Conservation (phyloP, 371 early-diverging fungal genomes). For the Lichtheimia ornata region DNA sequence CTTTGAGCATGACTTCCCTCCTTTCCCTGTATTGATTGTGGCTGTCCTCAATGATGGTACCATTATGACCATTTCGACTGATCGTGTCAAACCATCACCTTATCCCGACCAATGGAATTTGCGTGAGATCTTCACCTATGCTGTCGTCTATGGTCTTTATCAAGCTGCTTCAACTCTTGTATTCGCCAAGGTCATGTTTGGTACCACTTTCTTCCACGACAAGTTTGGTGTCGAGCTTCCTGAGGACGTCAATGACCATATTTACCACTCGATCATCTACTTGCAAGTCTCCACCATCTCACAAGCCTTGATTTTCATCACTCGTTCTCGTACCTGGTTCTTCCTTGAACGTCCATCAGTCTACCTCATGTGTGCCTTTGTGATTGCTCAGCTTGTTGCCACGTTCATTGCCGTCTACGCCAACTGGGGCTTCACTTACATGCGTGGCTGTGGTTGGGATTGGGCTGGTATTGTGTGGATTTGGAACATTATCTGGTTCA, state of each 20-base stretch:
- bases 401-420: constrained; percentile 63
- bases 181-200: constrained; percentile 43
- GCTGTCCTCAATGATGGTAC: constrained; percentile 64
- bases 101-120: constrained; percentile 61
- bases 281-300: constrained; percentile 62
- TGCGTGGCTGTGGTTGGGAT: constrained; percentile 57
- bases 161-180: constrained; percentile 56
- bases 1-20: constrained; percentile 63
- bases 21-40: constrained; percentile 62
- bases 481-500: constrained; percentile 76
- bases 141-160: constrained; percentile 57
- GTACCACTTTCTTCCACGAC: constrained; percentile 47
- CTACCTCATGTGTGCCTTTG: constrained; percentile 46
- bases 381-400: constrained; percentile 57
- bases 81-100: constrained; percentile 58
- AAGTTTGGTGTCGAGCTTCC: constrained; percentile 36
- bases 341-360: constrained; percentile 57
- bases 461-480: constrained; percentile 69
- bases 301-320: constrained; percentile 61
- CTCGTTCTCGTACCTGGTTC: constrained; percentile 58
- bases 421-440: constrained; percentile 60
- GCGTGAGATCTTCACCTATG: constrained; percentile 57
- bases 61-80: constrained; percentile 62
- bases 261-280: constrained; percentile 57
- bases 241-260: constrained; percentile 38